These are phyloP conservation scores for Neurospora sp. DNA, from an alignment of 495 filamentous ascomycete genomes.

Conservation along the genomic window DNA sequence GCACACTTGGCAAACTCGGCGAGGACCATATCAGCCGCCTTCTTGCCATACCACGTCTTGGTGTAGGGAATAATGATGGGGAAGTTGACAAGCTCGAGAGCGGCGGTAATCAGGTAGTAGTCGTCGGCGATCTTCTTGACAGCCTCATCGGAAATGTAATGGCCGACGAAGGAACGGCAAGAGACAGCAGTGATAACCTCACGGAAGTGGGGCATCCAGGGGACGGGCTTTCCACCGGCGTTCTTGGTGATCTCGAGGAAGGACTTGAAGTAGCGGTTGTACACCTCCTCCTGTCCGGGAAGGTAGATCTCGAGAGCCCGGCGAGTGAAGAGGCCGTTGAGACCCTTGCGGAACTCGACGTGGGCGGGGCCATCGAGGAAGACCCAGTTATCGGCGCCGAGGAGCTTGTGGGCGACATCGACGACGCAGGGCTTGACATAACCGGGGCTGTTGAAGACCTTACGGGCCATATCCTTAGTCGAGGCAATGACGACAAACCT, in stretches of 20 bases:
- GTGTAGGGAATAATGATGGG: slow-evolving; percentile 95
- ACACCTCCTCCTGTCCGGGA: slow-evolving; percentile 85
- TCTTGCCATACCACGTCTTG: slow-evolving; percentile 96
- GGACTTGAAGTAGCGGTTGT: slow-evolving; percentile 71
- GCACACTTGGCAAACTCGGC: slow-evolving; percentile 85
- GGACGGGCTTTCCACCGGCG: slow-evolving; percentile 56
- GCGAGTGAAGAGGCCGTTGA: slow-evolving; percentile 91
- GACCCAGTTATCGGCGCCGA: slow-evolving; percentile 90
- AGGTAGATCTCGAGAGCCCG: slow-evolving; percentile 81
- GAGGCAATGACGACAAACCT: slow-evolving; percentile 98
- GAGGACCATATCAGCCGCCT: slow-evolving; percentile 85
- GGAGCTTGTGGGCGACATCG: slow-evolving; percentile 87
- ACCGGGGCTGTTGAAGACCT: slow-evolving; percentile 88
- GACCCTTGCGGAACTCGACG: slow-evolving; percentile 92
- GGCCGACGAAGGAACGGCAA: slow-evolving; percentile 90
- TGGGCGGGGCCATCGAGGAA: slow-evolving; percentile 94
- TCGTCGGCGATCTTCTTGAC: slow-evolving; percentile 95
- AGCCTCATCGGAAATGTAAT: slow-evolving; percentile 82
- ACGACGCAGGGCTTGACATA: slow-evolving; percentile 97
- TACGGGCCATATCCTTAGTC: slow-evolving; percentile 88
- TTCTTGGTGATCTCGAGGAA: slow-evolving; percentile 69
- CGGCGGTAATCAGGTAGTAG: slow-evolving; percentile 92
- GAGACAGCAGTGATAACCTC: slow-evolving; percentile 94
- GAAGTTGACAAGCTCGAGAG: slow-evolving; percentile 96
- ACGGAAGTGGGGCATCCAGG: slow-evolving; percentile 89